Percentiles rank a stretch among this genome's conserved stretches.
Evolutionary conservation across 768 basidiomycete species (phyloP).

Genomic region (Termitomyces sp.): DNA sequence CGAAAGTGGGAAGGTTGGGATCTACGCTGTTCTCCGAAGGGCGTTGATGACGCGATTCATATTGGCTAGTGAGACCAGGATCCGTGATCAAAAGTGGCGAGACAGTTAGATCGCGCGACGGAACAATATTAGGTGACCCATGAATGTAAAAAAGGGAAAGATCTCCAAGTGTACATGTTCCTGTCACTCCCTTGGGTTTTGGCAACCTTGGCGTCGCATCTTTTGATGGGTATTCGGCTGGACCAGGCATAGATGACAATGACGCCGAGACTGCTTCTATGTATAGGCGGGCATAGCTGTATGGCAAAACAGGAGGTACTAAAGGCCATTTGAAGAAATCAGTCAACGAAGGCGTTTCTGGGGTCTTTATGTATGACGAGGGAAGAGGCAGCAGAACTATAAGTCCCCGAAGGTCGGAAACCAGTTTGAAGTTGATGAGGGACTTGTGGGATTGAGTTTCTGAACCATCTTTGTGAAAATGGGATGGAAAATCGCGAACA

Average conservation of each 20-base stretch:
- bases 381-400: slow-evolving; percentile 45
- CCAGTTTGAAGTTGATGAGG: background rate
- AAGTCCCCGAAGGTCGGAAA: slow-evolving; percentile 28
- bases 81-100: slow-evolving; percentile 76
- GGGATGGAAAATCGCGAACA: slow-evolving; percentile 24
- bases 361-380: slow-evolving; percentile 12
- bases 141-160: slow-evolving; percentile 54
- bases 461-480: slow-evolving; percentile 5
- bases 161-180: slow-evolving; percentile 26
- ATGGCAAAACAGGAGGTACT: slow-evolving; percentile 43
- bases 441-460: background rate
- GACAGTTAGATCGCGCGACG: slow-evolving; percentile 25
- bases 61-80: slow-evolving; percentile 55
- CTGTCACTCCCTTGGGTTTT: background rate
- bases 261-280: slow-evolving; percentile 34
- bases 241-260: slow-evolving; percentile 17
- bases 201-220: background rate
- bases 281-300: slow-evolving; percentile 50
- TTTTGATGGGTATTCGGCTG: background rate
- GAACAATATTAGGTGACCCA: background rate
- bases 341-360: slow-evolving; percentile 8
- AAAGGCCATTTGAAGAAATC: slow-evolving; percentile 56
- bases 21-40: slow-evolving; percentile 24
- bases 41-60: slow-evolving; percentile 37
- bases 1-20: slow-evolving; percentile 46